These are phyloP conservation scores for Botryotinia globosa DNA, from an alignment of 2,329 filamentous ascomycete genomes.

Conservation along the genomic window DNA sequence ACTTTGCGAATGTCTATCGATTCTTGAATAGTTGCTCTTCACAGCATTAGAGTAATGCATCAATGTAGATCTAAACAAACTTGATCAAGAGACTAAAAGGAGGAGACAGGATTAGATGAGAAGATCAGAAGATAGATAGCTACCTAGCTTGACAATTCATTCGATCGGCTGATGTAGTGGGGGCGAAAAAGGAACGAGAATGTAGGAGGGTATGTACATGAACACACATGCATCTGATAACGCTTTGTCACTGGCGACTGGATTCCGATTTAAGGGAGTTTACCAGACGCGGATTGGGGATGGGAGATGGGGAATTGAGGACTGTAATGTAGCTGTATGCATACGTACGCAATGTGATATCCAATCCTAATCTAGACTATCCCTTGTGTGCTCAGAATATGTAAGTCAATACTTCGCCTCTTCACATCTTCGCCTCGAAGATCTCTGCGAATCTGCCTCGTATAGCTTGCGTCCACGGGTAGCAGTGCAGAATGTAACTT, in stretches of 20 bases:
- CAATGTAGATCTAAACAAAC: not conserved
- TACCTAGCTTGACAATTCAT: not conserved
- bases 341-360: not conserved
- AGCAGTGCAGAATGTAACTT: not conserved
- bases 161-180: not conserved
- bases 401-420: not conserved
- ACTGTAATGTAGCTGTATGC: not conserved
- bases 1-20: not conserved
- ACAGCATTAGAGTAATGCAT: not conserved
- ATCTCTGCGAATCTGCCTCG: not conserved
- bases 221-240: not conserved
- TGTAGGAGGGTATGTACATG: not conserved
- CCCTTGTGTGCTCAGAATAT: not conserved
- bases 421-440: not conserved
- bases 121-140: not conserved
- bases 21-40: not conserved
- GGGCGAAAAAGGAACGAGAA: slow-evolving; percentile 4
- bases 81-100: not conserved
- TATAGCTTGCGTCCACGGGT: no score
- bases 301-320: not conserved
- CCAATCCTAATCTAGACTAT: not conserved
- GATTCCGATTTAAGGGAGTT: not conserved
- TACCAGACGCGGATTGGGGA: not conserved
- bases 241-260: not conserved
- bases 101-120: not conserved